These are phyloP conservation scores for Trichoderma citrinoviride DNA, from an alignment of 2,329 filamentous ascomycete genomes.

Conservation along the genomic window DNA sequence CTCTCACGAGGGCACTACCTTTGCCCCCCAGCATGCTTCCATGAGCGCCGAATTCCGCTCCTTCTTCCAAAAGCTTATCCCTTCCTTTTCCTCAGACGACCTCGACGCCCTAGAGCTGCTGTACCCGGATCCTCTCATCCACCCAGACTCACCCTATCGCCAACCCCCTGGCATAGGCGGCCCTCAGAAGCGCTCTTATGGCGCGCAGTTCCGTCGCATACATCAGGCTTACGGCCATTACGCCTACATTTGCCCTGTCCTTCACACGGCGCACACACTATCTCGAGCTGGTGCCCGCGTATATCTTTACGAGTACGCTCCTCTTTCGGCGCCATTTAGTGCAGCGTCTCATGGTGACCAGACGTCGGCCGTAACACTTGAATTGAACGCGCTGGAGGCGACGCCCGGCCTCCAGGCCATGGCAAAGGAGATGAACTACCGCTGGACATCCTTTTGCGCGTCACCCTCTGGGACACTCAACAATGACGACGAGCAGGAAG, in stretches of 20 bases:
- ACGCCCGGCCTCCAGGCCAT: conserved; percentile 40
- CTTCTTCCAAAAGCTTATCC: conserved; percentile 63
- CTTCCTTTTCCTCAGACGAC: conserved; percentile 51
- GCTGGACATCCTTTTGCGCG: conserved; percentile 40
- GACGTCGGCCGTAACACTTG: conserved; percentile 43
- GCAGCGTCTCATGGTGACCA: conserved; percentile 51
- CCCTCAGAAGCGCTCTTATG: conserved; percentile 34
- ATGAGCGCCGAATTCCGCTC: conserved; percentile 51
- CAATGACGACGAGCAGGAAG: conserved; percentile 19
- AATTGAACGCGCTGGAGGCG: conserved; percentile 35
- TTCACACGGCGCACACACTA: conserved; percentile 54
- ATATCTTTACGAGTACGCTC: conserved; percentile 61
- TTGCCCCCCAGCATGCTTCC: conserved; percentile 53
- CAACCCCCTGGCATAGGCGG: conserved; percentile 33
- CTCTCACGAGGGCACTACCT: conserved; percentile 65
- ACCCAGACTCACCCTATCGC: conserved; percentile 41
- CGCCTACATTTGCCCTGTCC: conserved; percentile 62
- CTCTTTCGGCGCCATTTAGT: conserved; percentile 38
- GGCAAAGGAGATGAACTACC: conserved; percentile 43
- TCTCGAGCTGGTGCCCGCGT: conserved; percentile 36
- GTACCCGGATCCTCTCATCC: conserved; percentile 58
- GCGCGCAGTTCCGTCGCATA: conserved; percentile 55
- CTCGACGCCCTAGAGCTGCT: conserved; percentile 54
- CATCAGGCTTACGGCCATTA: conserved; percentile 63
- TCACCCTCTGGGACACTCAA: conserved; percentile 30